Evolutionary conservation across 1,284 basidiomycete genomes (phyloP).

Genomic region (Trametes versicolor): DNA sequence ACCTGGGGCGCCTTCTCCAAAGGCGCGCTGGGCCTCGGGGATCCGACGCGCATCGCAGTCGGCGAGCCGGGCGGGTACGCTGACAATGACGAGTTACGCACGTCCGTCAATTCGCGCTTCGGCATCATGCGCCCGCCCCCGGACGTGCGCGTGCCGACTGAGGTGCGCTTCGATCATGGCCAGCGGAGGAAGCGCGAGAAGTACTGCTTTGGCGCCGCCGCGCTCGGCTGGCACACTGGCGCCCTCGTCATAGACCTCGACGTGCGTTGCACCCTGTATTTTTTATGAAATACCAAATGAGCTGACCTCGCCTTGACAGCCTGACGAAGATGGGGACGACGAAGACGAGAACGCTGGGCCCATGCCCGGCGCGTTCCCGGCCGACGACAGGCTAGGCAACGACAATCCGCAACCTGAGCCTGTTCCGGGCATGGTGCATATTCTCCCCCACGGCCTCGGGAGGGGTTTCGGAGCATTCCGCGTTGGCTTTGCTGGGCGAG

Average conservation of each 20-base stretch:
- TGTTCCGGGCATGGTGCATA: conserved; percentile 11
- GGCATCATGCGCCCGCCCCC: conserved; percentile 50
- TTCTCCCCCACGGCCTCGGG: conserved; percentile 22
- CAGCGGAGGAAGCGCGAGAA: conserved; percentile 58
- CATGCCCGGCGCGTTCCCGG: conserved; percentile 31
- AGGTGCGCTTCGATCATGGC: conserved; percentile 74
- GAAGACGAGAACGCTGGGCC: conserved; percentile 14
- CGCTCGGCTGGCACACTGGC: conserved; percentile 90
- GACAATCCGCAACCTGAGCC: conserved; percentile 1
- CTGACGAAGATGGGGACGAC: conserved; percentile 27
- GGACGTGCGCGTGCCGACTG: conserved; percentile 65
- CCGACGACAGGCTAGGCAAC: background rate
- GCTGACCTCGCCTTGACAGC: conserved; percentile 13
- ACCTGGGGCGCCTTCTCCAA: conserved; percentile 86
- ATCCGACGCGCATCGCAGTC: conserved; percentile 59
- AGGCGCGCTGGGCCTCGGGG: conserved; percentile 87
- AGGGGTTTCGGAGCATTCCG: conserved; percentile 22
- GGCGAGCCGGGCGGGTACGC: conserved; percentile 72
- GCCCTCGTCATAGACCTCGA: conserved; percentile 86
- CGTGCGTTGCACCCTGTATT: conserved; percentile 45
- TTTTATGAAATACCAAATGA: background rate
- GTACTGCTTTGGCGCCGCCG: conserved; percentile 83
- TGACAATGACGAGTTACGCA: conserved; percentile 47
- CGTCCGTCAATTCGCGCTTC: conserved; percentile 44
- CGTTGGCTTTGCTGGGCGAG: conserved; percentile 34